Conservation (phyloP, 2,329 filamentous ascomycete genomes). For the Sclerotinia borealis region DNA sequence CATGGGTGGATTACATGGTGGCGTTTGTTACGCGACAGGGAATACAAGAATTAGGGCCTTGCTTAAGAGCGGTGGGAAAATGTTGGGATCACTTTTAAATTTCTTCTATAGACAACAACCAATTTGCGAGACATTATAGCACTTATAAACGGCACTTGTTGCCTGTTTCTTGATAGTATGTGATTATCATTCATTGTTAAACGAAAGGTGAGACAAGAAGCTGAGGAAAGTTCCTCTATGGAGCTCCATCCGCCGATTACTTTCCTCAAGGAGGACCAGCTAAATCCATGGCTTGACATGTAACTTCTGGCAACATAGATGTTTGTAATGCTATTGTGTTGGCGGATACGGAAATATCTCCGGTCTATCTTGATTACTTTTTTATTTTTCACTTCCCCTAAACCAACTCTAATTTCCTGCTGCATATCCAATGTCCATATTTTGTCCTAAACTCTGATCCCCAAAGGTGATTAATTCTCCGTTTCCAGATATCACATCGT, state of each 20-base stretch:
- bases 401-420: not conserved
- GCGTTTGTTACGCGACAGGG: not conserved
- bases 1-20: conserved; percentile 5
- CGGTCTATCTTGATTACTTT: not conserved
- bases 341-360: not conserved
- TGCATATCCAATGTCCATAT: not conserved
- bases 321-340: not conserved
- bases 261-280: not conserved
- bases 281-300: conserved; percentile 1
- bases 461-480: not conserved
- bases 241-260: not conserved
- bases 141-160: not conserved
- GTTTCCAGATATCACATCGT: conserved; percentile 2
- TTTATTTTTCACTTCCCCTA: not conserved
- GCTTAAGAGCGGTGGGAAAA: not conserved
- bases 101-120: conserved; percentile 4
- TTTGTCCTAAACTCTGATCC: not conserved
- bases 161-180: not conserved
- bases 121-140: not conserved
- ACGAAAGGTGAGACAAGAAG: not conserved
- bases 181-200: not conserved
- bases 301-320: not conserved
- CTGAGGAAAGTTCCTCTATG: not conserved
- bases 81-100: not conserved
- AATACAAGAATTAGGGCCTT: not conserved